Conservation (phyloP, 768 basidiomycete species). For the Mycena olivaceomarginata region DNA sequence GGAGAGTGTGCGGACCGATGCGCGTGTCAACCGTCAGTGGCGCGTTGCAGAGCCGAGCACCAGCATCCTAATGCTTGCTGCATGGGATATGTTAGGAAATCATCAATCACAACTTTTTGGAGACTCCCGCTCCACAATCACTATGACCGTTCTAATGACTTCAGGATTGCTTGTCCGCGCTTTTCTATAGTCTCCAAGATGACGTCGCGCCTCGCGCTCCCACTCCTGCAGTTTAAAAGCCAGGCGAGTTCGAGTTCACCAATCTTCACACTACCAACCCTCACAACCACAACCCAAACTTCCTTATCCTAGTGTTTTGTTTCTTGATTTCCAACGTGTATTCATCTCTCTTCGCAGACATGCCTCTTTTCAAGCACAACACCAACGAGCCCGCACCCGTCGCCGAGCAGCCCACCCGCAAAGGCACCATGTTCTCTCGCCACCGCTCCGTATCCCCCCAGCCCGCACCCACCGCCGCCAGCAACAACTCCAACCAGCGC, state of each 20-base stretch:
- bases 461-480: slow-evolving; percentile 22
- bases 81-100: neutral
- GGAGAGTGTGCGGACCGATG: neutral
- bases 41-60: neutral
- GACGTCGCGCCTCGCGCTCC: slow-evolving; percentile 32
- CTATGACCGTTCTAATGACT: slow-evolving; percentile 12
- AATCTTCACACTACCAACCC: neutral
- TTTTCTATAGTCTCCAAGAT: slow-evolving; percentile 24
- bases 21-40: neutral
- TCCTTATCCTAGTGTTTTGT: neutral
- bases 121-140: slow-evolving; percentile 39
- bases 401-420: slow-evolving; percentile 38
- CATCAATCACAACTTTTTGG: slow-evolving; percentile 1
- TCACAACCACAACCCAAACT: neutral
- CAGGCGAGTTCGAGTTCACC: neutral
- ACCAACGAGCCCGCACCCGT: slow-evolving; percentile 35
- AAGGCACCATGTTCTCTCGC: slow-evolving; percentile 47
- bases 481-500: slow-evolving; percentile 20
- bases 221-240: slow-evolving; percentile 27
- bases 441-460: slow-evolving; percentile 45
- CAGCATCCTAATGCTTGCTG: neutral
- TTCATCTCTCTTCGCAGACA: slow-evolving; percentile 9
- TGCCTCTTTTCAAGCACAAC: slow-evolving; percentile 51
- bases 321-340: neutral
- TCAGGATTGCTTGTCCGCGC: neutral